phyloP scores from a whole-genome alignment of 2,329 filamentous ascomycete species.

The Purpureocillium lavendulum region DNA sequence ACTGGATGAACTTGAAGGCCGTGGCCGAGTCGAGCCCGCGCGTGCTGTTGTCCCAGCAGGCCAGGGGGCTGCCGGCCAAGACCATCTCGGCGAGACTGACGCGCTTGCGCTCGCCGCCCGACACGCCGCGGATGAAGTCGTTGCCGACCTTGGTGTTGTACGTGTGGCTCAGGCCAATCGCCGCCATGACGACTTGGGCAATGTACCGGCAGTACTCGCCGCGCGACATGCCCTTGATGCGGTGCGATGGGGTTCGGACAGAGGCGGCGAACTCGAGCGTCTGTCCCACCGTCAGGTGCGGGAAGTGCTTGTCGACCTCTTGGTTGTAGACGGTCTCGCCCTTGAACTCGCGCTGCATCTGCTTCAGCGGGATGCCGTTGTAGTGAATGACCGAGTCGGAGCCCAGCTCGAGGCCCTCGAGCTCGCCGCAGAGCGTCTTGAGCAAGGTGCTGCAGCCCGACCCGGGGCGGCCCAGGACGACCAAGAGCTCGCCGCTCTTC shows the following conservation, averaged over 20 bases:
- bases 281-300: constrained; percentile 66
- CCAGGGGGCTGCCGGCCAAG: constrained; percentile 49
- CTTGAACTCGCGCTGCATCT: constrained; percentile 52
- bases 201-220: constrained; percentile 53
- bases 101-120: constrained; percentile 66
- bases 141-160: constrained; percentile 68
- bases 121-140: constrained; percentile 64
- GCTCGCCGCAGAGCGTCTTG: constrained; percentile 52
- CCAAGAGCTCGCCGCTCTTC: constrained; percentile 55
- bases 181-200: constrained; percentile 58
- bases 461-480: constrained; percentile 59
- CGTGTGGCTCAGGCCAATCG: constrained; percentile 66
- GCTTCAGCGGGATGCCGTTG: constrained; percentile 45
- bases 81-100: constrained; percentile 76
- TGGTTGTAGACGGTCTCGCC: constrained; percentile 68
- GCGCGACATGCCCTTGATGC: constrained; percentile 53
- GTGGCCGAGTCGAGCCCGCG: constrained; percentile 66
- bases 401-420: constrained; percentile 47
- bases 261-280: constrained; percentile 67
- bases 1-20: constrained; percentile 64
- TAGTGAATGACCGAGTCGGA: constrained; percentile 48
- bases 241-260: constrained; percentile 57
- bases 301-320: constrained; percentile 68
- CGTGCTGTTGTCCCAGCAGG: constrained; percentile 64
- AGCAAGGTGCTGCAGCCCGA: constrained; percentile 58